Conservation (phyloP, 192 early-diverging fungal species). For the Powellomyces hirtus region DNA sequence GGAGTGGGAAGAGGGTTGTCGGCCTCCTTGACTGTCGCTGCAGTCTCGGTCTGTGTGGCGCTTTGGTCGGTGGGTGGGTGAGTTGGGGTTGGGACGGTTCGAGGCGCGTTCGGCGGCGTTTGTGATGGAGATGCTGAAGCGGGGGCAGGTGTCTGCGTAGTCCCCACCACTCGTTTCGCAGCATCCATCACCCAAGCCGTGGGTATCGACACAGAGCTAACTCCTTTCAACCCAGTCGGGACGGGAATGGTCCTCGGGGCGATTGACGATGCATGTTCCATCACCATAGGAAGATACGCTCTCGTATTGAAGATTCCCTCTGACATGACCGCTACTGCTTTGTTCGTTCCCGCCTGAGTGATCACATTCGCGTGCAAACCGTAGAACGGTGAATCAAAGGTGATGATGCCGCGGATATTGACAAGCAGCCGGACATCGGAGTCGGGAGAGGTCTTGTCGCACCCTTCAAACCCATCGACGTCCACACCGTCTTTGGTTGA, state of each 20-base stretch:
- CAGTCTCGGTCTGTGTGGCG: not conserved
- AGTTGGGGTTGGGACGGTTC: not conserved
- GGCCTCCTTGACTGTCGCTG: not conserved
- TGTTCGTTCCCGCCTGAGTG: conserved; percentile 33
- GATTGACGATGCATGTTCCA: not conserved
- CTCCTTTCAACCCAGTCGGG: conserved; percentile 14
- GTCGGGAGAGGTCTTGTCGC: conserved; percentile 13
- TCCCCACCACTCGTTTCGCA: conserved; percentile 1
- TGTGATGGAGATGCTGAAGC: not conserved
- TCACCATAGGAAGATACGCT: conserved; percentile 13
- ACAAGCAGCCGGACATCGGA: conserved; percentile 34
- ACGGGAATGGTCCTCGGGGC: conserved; percentile 19
- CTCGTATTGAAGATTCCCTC: conserved; percentile 20
- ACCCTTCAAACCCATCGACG: conserved; percentile 9
- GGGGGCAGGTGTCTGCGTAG: not conserved
- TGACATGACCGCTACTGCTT: conserved; percentile 23
- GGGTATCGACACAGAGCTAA: conserved; percentile 18
- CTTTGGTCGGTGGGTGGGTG: too few relatives aligned
- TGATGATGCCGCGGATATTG: conserved; percentile 48
- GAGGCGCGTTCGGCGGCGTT: not conserved
- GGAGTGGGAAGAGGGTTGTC: not conserved
- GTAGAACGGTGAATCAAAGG: conserved; percentile 57
- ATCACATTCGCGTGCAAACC: conserved; percentile 43
- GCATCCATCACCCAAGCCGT: conserved; percentile 28
- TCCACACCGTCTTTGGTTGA: not conserved